phyloP scores from a whole-genome alignment of 2,329 filamentous ascomycete species.

The Xenoacremonium recifei region DNA sequence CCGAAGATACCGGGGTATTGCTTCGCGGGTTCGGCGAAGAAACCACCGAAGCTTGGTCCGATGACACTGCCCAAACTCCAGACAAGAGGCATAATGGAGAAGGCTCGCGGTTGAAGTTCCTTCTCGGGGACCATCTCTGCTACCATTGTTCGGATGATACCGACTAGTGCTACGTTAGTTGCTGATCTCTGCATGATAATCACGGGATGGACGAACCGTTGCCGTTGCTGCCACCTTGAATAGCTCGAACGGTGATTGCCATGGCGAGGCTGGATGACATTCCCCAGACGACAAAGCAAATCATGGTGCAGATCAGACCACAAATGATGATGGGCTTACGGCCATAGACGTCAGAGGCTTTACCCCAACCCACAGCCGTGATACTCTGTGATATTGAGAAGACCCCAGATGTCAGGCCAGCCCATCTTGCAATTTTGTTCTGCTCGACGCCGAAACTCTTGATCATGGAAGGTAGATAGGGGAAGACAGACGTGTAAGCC shows the following conservation, averaged over 20 bases:
- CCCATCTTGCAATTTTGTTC: slow-evolving; percentile 76
- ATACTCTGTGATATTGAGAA: slow-evolving; percentile 71
- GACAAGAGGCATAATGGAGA: slow-evolving; percentile 87
- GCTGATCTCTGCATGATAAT: not conserved
- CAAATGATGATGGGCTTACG: slow-evolving; percentile 78
- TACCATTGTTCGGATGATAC: slow-evolving; percentile 88
- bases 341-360: slow-evolving; percentile 74
- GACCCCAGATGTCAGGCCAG: slow-evolving; percentile 69
- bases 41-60: slow-evolving; percentile 83
- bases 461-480: slow-evolving; percentile 78
- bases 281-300: slow-evolving; percentile 78
- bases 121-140: slow-evolving; percentile 89
- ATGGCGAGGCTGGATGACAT: slow-evolving; percentile 76
- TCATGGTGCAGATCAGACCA: slow-evolving; percentile 76
- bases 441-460: slow-evolving; percentile 70
- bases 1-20: slow-evolving; percentile 73
- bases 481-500: slow-evolving; percentile 69
- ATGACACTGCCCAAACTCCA: slow-evolving; percentile 88
- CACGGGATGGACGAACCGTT: slow-evolving; percentile 56
- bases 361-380: slow-evolving; percentile 74
- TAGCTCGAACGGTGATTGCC: slow-evolving; percentile 73
- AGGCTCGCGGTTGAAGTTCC: slow-evolving; percentile 83
- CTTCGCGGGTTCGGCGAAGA: slow-evolving; percentile 76
- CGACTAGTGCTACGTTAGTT: slow-evolving; percentile 52
- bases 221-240: slow-evolving; percentile 84